Evolutionary conservation across 306 rosid genomes (phyloP), one percentile per base, ranked within the genome.

Genomic region (Macrotyloma uniflorum): DNA sequence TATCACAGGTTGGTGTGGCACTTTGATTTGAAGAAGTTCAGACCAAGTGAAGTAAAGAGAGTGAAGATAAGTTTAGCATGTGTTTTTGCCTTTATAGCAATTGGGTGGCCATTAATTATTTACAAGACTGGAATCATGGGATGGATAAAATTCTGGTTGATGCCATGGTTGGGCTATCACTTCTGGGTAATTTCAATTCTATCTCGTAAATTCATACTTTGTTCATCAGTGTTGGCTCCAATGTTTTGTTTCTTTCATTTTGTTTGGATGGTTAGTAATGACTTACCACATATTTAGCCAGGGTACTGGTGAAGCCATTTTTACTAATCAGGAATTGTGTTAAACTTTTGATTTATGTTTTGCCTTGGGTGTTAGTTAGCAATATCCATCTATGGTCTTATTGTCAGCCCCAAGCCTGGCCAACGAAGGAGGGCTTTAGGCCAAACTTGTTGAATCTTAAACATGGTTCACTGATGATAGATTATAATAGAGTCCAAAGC

Each of bases 81-180:
- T 83, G 99, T 95, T 70, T 95, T 88, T 86, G 88, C 93, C 16
- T 93, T 95, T 67, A 90, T 95, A 74, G 90, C 85, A 75, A 88
- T 95, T 68, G 98, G 99, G 70, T 95, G 98, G 97, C 97, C 99
- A 26, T 87, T 93, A 87, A 91, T 93, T 76, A 83, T 95, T 79
- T 93, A 82, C 86, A 95, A 91, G 90, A 70, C 91, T 0, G 99
- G 99, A 79, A 86, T 93, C 59, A 70, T 93, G 82, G 99, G 99
- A 79, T 95, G 99, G 99, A 77, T 95, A 79, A 95, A 95, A 70
- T 95, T 85, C 89, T 95, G 99, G 99, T 68, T 95, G 88, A 93
- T 95, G 98, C 99, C 99, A 32, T 95, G 98, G 98, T 83, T 93
- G 83, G 99, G 98, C 76, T 95, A 93, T 80, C 98, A 95, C 93